phyloP scores from a whole-genome alignment of 2,329 filamentous ascomycete species.

The Aureobasidium namibiae region DNA sequence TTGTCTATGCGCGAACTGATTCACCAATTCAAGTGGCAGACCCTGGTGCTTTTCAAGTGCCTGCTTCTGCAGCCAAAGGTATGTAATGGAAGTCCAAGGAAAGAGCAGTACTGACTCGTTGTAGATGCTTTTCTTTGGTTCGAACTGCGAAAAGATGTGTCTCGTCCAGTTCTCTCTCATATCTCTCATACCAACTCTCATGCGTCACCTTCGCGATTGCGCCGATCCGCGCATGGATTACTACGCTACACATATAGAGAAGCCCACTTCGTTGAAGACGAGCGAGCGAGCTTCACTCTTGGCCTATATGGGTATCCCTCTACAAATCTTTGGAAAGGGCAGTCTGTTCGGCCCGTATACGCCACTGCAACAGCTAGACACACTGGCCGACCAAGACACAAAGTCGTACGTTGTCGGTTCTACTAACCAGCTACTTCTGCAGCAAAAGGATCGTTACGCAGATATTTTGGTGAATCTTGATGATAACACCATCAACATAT shows the following conservation, averaged over 20 bases:
- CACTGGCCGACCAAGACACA: slow-evolving; percentile 85
- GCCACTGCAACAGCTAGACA: slow-evolving; percentile 87
- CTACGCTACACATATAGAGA: slow-evolving; percentile 66
- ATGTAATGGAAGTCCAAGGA: slow-evolving; percentile 13
- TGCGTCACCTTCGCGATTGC: slow-evolving; percentile 87
- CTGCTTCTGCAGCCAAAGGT: slow-evolving; percentile 92
- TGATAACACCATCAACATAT: slow-evolving; percentile 76
- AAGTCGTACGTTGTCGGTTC: slow-evolving; percentile 97
- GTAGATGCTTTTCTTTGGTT: slow-evolving; percentile 96
- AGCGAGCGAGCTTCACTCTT: slow-evolving; percentile 87
- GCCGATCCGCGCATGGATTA: slow-evolving; percentile 86
- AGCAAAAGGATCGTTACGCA: slow-evolving; percentile 92
- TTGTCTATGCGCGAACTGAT: slow-evolving; percentile 81
- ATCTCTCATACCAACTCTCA: slow-evolving; percentile 85
- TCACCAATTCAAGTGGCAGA: slow-evolving; percentile 91
- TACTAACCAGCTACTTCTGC: slow-evolving; percentile 86
- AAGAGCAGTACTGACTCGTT: neutral
- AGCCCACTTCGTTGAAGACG: slow-evolving; percentile 77
- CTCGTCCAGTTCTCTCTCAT: slow-evolving; percentile 98
- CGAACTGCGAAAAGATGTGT: slow-evolving; percentile 90
- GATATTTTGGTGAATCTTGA: slow-evolving; percentile 96
- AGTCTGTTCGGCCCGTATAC: slow-evolving; percentile 96
- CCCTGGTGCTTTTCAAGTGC: slow-evolving; percentile 86
- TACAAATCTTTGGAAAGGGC: slow-evolving; percentile 94
- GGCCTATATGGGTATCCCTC: slow-evolving; percentile 85